phyloP scores from a whole-genome alignment of 2,329 filamentous ascomycete species.

The Teratosphaeriaceae sp. region DNA sequence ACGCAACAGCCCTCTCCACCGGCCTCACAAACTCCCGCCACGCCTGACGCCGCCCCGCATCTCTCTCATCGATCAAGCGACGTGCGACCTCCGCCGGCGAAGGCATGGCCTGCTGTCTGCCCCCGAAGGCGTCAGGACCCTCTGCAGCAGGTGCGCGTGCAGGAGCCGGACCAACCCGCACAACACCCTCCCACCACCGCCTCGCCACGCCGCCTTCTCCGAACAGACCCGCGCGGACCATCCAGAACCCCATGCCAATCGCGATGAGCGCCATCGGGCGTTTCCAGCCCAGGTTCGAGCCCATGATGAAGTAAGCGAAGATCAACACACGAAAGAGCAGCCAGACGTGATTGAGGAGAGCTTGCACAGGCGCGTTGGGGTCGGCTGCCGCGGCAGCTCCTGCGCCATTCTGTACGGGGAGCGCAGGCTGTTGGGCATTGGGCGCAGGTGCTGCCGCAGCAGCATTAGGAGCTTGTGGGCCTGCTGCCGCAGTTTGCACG shows the following conservation, averaged over 20 bases:
- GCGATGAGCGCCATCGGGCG: conserved; percentile 36
- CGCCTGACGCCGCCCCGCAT: conserved; percentile 12
- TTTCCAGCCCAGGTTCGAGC: conserved; percentile 38
- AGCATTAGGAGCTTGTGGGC: background rate
- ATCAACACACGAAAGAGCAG: conserved; percentile 52
- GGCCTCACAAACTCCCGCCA: conserved; percentile 35
- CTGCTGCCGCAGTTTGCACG: background rate
- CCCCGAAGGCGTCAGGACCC: too few species aligned
- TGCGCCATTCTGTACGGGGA: background rate
- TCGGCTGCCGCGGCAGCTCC: conserved; percentile 10
- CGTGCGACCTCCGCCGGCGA: conserved; percentile 38
- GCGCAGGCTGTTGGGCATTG: background rate
- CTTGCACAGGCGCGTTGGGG: conserved; percentile 19
- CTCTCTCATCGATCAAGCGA: conserved; percentile 30
- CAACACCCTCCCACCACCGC: conserved; percentile 39
- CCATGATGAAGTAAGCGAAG: conserved; percentile 53
- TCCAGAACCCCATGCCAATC: conserved; percentile 35
- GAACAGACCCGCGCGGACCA: conserved; percentile 36
- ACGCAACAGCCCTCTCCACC: conserved; percentile 50
- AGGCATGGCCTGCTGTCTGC: conserved; percentile 17
- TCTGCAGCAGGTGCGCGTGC: background rate
- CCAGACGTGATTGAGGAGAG: conserved; percentile 44
- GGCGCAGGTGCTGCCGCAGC: background rate
- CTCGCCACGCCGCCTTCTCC: conserved; percentile 33
- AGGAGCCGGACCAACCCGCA: conserved; percentile 19